These are phyloP conservation scores for Corynascus novoguineensis DNA, from an alignment of 495 filamentous ascomycete species.

Conservation along the genomic window DNA sequence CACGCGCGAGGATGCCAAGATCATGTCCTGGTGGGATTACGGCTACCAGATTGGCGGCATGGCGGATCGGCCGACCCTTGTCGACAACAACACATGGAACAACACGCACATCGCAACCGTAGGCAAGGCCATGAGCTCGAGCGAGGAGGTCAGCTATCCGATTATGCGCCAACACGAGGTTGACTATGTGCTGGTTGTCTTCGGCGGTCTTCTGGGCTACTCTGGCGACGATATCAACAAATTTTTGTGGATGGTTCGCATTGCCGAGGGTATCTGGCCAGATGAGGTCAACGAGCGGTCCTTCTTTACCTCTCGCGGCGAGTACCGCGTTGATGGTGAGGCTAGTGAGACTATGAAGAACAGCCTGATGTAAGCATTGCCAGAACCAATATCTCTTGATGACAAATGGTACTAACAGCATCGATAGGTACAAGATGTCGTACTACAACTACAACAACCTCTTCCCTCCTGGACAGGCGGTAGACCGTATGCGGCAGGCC, in stretches of 20 bases:
- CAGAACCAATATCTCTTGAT: neutral
- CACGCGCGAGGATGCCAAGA: constrained; percentile 87
- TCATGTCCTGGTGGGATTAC: constrained; percentile 99
- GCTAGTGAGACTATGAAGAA: constrained; percentile 99
- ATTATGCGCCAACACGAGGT: constrained; percentile 98
- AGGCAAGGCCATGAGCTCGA: constrained; percentile 96
- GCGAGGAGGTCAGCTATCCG: constrained; percentile 96
- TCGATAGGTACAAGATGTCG: constrained; percentile 96
- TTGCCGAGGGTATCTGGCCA: constrained; percentile 98
- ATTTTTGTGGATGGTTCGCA: constrained; percentile 99
- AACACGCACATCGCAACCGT: constrained; percentile 99
- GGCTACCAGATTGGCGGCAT: constrained; percentile 99
- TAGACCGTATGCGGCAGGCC: constrained; percentile 80
- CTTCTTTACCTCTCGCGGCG: constrained; percentile 91
- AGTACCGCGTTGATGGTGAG: constrained; percentile 90
- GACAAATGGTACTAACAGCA: constrained; percentile 31
- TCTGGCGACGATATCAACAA: constrained; percentile 99
- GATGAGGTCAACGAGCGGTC: constrained; percentile 96
- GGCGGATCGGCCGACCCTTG: constrained; percentile 94
- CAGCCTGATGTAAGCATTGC: constrained; percentile 80
- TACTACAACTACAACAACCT: constrained; percentile 96
- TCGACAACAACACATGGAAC: constrained; percentile 99
- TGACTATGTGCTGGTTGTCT: constrained; percentile 95
- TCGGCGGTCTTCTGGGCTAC: constrained; percentile 93
- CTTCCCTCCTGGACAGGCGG: constrained; percentile 86